Percentiles rank a stretch among this genome's conserved stretches.
Evolutionary conservation across 129 eudicot species (phyloP).

Genomic region (Arctium minus): DNA sequence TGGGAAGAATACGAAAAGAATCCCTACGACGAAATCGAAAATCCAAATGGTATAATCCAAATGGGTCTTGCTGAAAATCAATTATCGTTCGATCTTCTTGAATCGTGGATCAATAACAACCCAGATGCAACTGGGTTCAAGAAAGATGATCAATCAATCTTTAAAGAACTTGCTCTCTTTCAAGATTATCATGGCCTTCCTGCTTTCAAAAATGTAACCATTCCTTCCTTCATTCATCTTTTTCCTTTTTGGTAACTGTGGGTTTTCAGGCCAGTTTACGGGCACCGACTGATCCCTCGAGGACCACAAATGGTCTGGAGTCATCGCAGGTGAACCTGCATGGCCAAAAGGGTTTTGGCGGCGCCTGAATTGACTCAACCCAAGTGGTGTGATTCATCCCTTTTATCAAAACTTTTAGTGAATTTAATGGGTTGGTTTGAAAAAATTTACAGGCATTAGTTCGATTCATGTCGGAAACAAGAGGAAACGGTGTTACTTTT

Average conservation of each 20-base stretch:
- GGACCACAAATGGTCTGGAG: too few relatives aligned
- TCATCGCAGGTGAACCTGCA: too few relatives aligned
- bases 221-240: background rate
- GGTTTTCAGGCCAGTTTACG: too few relatives aligned
- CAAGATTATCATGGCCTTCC: slow-evolving; percentile 97
- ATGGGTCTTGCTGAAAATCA: slow-evolving; percentile 98
- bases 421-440: background rate
- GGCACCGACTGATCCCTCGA: too few relatives aligned
- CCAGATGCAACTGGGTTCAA: slow-evolving; percentile 67
- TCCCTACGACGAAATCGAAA: slow-evolving; percentile 50
- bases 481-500: slow-evolving; percentile 70
- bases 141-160: slow-evolving; percentile 59
- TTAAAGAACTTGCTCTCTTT: slow-evolving; percentile 83
- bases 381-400: too few relatives aligned
- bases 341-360: too few relatives aligned
- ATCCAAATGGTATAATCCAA: slow-evolving; percentile 80
- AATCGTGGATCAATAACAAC: slow-evolving; percentile 65
- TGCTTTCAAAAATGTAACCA: slow-evolving; percentile 70
- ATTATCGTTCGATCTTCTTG: slow-evolving; percentile 73
- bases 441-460: slow-evolving; percentile 52
- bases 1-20: slow-evolving; percentile 98
- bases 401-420: background rate
- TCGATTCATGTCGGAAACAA: slow-evolving; percentile 69
- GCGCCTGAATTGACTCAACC: too few relatives aligned
- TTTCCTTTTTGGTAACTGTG: too few relatives aligned